These are phyloP conservation scores for Taphrina wiesneri DNA, from an alignment of 1,139 yeast species.

Conservation along the genomic window DNA sequence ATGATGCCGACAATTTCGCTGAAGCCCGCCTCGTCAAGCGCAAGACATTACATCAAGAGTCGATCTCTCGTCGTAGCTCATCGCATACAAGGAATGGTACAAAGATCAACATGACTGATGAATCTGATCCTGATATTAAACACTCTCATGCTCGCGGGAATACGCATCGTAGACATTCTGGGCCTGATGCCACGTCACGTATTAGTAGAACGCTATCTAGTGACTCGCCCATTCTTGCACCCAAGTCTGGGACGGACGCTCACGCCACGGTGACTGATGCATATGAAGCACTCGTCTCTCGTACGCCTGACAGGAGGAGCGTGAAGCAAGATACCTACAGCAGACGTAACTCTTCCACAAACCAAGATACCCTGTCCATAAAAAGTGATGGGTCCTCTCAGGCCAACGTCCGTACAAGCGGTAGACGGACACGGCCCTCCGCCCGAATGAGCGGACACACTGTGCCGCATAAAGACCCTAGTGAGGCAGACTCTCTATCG, in stretches of 20 bases:
- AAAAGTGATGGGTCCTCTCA: not conserved
- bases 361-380: not conserved
- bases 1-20: not conserved
- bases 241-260: not conserved
- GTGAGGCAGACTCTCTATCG: conserved; percentile 6
- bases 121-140: not conserved
- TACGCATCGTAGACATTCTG: not conserved
- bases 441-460: not conserved
- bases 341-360: not conserved
- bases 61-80: not conserved
- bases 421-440: not conserved
- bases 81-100: not conserved
- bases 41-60: not conserved
- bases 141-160: not conserved
- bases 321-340: not conserved
- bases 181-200: not conserved
- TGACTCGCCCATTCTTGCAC: not conserved
- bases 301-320: not conserved
- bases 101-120: not conserved
- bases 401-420: not conserved
- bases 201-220: not conserved
- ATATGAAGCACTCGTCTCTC: not conserved
- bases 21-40: not conserved
- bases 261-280: not conserved
- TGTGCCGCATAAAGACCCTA: not conserved